Base-by-base conservation (phyloP, 169 alveolate genomes). In the Babesia bovis region DNA sequence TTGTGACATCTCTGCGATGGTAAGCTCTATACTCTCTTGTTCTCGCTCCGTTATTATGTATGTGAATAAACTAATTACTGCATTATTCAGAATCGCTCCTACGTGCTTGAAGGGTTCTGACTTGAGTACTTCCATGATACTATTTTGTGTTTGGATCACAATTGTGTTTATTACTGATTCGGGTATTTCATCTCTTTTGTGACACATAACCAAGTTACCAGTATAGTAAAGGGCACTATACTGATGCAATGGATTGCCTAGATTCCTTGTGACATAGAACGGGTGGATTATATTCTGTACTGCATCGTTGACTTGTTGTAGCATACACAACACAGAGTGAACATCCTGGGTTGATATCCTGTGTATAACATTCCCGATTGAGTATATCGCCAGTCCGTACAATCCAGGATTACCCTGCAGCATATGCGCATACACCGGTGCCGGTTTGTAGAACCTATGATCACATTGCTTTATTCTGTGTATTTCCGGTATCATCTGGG, bases 251-350 rank as follows among this genome's bases (percentile, higher is more conserved):
- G 40, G 42, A 45, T 4, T 52, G 4, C 15, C 47, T 7, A 7
- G 32, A 58, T 23, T 2, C 41, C 2, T 40, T 21, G 3, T 15
- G 15, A 63, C 36, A 41, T 63, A 30, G 61, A 63, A 63, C n/a
- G 73, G 73, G 21, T 63, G 73, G n/a, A 63, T 23, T 26, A 63
- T 49, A 21, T 63, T 58, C 49, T 23, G 53, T 15, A 63, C 30
- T 12, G 60, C 10, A 0, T 19, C 3, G 0, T 17, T 1, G 7
- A 47, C 61, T 19, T n/a, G n/a, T n/a, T n/a, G n/a, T n/a, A n/a
- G n/a, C n/a, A n/a, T n/a, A n/a, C n/a, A n/a, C n/a, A n/a, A n/a
- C n/a, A n/a, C n/a, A n/a, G n/a, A n/a, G n/a, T n/a, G n/a, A n/a
- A n/a, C n/a, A n/a, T n/a, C n/a, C n/a, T n/a, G n/a, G n/a, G n/a